Conservation (phyloP, 78 protist genomes). For the Chrysochromulina parva region DNA sequence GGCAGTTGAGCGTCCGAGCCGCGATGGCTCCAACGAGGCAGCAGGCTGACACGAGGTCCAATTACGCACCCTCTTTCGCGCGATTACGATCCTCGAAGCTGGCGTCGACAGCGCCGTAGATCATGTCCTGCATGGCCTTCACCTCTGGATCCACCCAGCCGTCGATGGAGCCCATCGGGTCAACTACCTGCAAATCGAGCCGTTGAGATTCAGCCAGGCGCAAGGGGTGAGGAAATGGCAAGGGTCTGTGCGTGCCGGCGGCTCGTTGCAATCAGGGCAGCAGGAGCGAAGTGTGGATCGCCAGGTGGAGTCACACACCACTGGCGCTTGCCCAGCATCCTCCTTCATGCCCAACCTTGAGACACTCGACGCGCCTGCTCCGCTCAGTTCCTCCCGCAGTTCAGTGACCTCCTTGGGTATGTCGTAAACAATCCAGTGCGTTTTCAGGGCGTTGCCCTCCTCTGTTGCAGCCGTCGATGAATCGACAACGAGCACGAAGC, state of each 20-base stretch:
- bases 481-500: background rate
- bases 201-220: too few species aligned
- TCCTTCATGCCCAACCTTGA: background rate
- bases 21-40: too few species aligned
- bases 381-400: background rate
- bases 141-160: constrained; percentile 18
- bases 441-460: too few species aligned
- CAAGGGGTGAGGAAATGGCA: too few species aligned
- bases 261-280: too few species aligned
- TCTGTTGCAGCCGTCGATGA: too few species aligned
- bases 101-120: background rate
- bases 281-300: too few species aligned
- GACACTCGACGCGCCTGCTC: background rate
- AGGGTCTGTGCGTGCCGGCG: too few species aligned
- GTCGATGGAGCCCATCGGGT: background rate
- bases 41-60: too few species aligned
- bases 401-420: background rate
- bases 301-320: too few species aligned
- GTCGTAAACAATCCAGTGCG: constrained; percentile 10
- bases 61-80: background rate
- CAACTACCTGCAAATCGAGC: constrained; percentile 1
- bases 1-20: too few species aligned
- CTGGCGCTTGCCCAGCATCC: constrained; percentile 23
- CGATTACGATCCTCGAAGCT: background rate
- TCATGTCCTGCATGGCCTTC: background rate